Evolutionary conservation across 2,329 filamentous ascomycete genomes (phyloP).

Genomic region (Aspergillus ibericus): DNA sequence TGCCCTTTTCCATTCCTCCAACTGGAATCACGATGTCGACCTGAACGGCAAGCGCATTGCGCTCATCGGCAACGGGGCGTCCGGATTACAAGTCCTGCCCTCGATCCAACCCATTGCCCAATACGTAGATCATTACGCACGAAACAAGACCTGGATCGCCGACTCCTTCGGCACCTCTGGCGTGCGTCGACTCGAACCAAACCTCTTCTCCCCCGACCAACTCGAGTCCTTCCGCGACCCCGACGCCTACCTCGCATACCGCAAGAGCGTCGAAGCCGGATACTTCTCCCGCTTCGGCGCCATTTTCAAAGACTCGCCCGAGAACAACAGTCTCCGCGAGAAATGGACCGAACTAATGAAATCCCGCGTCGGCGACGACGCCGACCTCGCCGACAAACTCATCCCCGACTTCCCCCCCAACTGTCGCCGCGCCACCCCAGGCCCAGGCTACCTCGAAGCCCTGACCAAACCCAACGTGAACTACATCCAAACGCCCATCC

Average conservation of each 20-base stretch:
- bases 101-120: constrained; percentile 40
- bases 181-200: constrained; percentile 55
- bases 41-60: constrained; percentile 53
- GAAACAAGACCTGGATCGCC: constrained; percentile 68
- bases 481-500: constrained; percentile 59
- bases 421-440: constrained; percentile 65
- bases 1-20: constrained; percentile 59
- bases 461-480: constrained; percentile 62
- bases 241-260: constrained; percentile 59
- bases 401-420: constrained; percentile 64
- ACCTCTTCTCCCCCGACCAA: constrained; percentile 56
- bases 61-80: constrained; percentile 64
- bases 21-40: constrained; percentile 58
- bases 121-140: constrained; percentile 63
- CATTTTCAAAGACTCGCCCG: constrained; percentile 56
- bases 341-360: constrained; percentile 57
- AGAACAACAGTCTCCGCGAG: constrained; percentile 51
- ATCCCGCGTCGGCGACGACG: constrained; percentile 53
- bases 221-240: constrained; percentile 61
- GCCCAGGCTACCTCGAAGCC: constrained; percentile 67
- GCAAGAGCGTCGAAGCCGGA: constrained; percentile 58
- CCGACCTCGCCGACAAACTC: constrained; percentile 57
- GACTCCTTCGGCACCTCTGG: constrained; percentile 60
- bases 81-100: constrained; percentile 55
- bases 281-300: constrained; percentile 62